A percentile compares a stretch with the other conserved stretches of the same genome.
Evolutionary conservation across 257 asterid genomes (phyloP).

Genomic region (Orobanche coerulescens): DNA sequence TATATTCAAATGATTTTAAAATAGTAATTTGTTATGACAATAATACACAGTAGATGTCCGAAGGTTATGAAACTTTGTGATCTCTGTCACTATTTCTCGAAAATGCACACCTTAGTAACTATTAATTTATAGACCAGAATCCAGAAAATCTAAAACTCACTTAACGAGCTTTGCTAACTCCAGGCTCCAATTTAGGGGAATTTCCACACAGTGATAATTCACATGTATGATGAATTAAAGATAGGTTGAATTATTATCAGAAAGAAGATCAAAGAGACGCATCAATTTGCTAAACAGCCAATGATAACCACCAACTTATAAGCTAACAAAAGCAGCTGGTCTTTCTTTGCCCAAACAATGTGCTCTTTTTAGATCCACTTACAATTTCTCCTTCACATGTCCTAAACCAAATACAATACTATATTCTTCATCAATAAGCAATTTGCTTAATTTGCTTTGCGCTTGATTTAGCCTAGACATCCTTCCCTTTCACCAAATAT

Average conservation of each 20-base stretch:
- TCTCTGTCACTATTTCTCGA: neutral
- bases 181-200: neutral
- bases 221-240: neutral
- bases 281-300: neutral
- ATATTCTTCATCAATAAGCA: neutral
- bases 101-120: neutral
- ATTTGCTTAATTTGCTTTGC: conserved; percentile 4
- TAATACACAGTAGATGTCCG: neutral
- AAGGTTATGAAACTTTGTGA: neutral
- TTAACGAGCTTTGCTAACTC: neutral
- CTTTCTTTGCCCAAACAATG: conserved; percentile 3
- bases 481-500: conserved; percentile 8
- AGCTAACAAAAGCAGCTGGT: neutral
- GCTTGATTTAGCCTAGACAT: neutral
- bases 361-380: conserved; percentile 3
- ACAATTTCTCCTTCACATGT: neutral
- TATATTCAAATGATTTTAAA: neutral
- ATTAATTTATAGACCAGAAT: too few relatives aligned
- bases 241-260: neutral
- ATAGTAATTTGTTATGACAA: neutral
- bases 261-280: neutral
- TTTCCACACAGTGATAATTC: neutral
- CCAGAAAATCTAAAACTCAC: neutral
- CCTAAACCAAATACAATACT: conserved; percentile 7
- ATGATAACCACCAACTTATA: neutral